Base-by-base conservation (phyloP, 495 filamentous ascomycete species). In the Evernia prunastri region DNA sequence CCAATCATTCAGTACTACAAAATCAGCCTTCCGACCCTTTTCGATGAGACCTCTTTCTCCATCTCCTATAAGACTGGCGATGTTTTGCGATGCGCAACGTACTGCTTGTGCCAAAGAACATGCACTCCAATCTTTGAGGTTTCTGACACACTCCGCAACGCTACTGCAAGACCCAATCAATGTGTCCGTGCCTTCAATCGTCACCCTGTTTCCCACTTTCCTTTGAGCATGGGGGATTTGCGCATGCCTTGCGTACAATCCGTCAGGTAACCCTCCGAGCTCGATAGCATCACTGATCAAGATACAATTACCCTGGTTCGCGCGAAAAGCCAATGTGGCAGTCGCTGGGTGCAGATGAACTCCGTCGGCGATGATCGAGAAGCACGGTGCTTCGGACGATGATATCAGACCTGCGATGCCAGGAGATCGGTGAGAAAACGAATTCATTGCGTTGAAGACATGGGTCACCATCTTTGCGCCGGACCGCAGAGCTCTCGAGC, bases 401-500 rank as follows among this genome's bases (percentile, higher is more conserved):
- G 69, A 64, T 31, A 96, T 75, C 0, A 92, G 79, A 27, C 91
- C 90, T 70, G 93, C 92, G 67, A 93, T 82, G 49, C 90, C 90
- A 0, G 90, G 90, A 72, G 92, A 88, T 43, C 90, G 87, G 78
- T 93, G 90, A 72, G 91, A 88, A 11, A 93, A 84, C 20, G 88
- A 89, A 8, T 84, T 82, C 90, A 95, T 95, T 20, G 90, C 91
- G 70, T 96, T 95, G 80, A 94, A 96, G 3, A 95, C 80, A 70
- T 96, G 91, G 2, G 91, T 96, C 40, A 95, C 84, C 89, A 91
- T 92, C 36, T 79, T 89, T 3, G 88, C 89, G 51, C 90, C 90
- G 27, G 81, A 74, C n/a, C 75, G 72, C 1, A 91, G 82, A 18
- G 88, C 89, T 5, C 74, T 73, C 1, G 83, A 79, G 2, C 88